Base-by-base conservation (phyloP, 2,329 filamentous ascomycete species). In the Microcyclospora tardicrescens region DNA sequence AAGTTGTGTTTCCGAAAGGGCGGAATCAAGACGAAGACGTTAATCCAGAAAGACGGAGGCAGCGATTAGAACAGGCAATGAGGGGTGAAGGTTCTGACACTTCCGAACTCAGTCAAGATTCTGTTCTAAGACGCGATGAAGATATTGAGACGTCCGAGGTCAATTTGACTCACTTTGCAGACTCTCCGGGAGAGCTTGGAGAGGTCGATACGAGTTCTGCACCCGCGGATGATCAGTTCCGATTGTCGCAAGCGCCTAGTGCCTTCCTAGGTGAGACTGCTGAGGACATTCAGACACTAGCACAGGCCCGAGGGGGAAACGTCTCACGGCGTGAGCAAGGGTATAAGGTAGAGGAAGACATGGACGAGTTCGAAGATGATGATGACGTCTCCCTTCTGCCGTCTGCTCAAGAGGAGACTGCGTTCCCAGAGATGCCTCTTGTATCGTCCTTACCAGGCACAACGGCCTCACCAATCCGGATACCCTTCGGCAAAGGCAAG, bases 381-480 rank as follows among this genome's bases (percentile, higher is more conserved):
- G 47, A 48, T 15, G 44, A 47, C 10, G 34, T 39, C 9, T 54
- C 52, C 8, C 71, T 94, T 27, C 72, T 96, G 0, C 89, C 89
- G 0, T 86, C 87, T 2, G 67, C 76, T 0, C 84, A 79, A 43
- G 65, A 68, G 3, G 84, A 86, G 52, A 77, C 73, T 2, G 71
- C 79, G 36, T 96, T 79, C 52, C 89, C 89, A 5, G 67, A 76
- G 12, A 87, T 96, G 73, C 89, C 89, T 1, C 63, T 93, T 10
- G 81, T 94, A 2, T 94, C 86, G 1, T 73, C 83, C 4, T 69
- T 95, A 2, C 84, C 91, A 0, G 91, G 93, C 9, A 98, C 91
- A 0, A 98, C 91, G 1, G 91, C 87, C 2, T 93, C 86, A 0
- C 91, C 91, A 0, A 96, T 98, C 49, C 80, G 91, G 19, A 77